Conservation (phyloP, 768 basidiomycete species). For the Amyloporia xantha region DNA sequence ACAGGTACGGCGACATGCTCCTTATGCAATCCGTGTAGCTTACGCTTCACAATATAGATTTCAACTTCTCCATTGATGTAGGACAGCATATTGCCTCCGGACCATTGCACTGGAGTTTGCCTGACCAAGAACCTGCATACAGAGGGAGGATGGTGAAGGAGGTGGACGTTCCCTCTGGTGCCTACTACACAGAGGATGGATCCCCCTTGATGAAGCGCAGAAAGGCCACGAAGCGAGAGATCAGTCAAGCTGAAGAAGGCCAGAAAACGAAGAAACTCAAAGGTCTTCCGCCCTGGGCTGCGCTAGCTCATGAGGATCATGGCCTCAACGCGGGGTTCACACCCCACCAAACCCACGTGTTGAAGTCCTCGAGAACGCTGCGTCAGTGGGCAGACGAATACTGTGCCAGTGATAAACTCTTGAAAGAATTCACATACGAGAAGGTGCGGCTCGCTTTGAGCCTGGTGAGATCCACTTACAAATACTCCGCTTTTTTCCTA, state of each 20-base stretch:
- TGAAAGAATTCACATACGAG: constrained; percentile 75
- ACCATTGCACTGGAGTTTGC: constrained; percentile 51
- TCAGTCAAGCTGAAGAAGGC: constrained; percentile 40
- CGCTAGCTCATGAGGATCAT: not conserved
- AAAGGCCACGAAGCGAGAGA: constrained; percentile 36
- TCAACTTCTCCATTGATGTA: constrained; percentile 61
- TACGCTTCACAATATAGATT: constrained; percentile 31
- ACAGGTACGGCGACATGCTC: constrained; percentile 25
- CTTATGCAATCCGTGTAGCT: not conserved
- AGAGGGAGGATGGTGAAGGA: constrained; percentile 59
- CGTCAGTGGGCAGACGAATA: constrained; percentile 82
- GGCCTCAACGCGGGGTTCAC: not conserved
- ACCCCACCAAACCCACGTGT: constrained; percentile 16
- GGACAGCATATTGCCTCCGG: constrained; percentile 32
- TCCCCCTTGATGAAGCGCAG: constrained; percentile 19
- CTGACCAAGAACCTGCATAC: constrained; percentile 58
- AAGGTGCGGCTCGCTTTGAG: constrained; percentile 41
- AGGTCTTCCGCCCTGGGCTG: constrained; percentile 50
- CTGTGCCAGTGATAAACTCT: constrained; percentile 56
- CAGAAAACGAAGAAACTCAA: constrained; percentile 33
- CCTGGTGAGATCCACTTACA: not conserved
- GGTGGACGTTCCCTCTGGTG: constrained; percentile 30
- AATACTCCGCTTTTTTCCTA: constrained; percentile 24
- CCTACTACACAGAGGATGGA: not conserved
- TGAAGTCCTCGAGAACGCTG: constrained; percentile 55